Evolutionary conservation across 2,329 filamentous ascomycete species (phyloP), one percentile per base, ranked within the genome.

Genomic region (Elsinoe perseae): DNA sequence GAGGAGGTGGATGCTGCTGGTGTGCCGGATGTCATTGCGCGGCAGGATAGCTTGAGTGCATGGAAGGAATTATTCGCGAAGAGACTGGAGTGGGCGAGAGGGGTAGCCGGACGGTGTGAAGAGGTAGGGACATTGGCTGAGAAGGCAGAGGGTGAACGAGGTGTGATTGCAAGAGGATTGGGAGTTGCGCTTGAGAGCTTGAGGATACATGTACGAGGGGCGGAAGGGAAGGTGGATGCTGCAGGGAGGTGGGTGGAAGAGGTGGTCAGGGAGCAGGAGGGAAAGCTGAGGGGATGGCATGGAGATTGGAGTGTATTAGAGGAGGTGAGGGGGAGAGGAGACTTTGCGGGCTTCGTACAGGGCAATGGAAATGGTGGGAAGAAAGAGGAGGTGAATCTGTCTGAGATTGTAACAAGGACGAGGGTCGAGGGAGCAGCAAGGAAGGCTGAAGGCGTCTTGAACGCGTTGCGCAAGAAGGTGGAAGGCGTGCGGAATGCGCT

Each of bases 61-160:
- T 98, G 93, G 92, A 87, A 89, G 68, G 82, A 84, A 43, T 77
- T 97, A 20, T 96, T 93, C 75, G 86, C 85, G 69, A 80, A 84
- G 58, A 84, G 93, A 58, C 83, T 85, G 64, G 78, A 80, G 62
- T 98, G 93, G 93, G 87, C 90, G 0, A 73, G 84, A 54, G 77
- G 77, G 36, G 73, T 95, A 30, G 79, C 86, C 5, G 81, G 85
- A 23, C 83, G 85, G 62, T 92, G 88, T 63, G 77, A 77, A 50
- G 74, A 75, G 50, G 85, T 89, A 74, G 82, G 84, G 53, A 74
- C 76, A 54, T 73, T 78, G 60, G 78, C 83, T 18, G 77, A 82
- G 64, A 78, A 84, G 56, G 80, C 87, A 61, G 86, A 89, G 66
- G 76, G 77, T 54, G 86, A 91, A 70, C 85, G 87, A 66, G 81